Base-by-base conservation (phyloP, 2,329 filamentous ascomycete genomes). In the Aspergillus uvarum region DNA sequence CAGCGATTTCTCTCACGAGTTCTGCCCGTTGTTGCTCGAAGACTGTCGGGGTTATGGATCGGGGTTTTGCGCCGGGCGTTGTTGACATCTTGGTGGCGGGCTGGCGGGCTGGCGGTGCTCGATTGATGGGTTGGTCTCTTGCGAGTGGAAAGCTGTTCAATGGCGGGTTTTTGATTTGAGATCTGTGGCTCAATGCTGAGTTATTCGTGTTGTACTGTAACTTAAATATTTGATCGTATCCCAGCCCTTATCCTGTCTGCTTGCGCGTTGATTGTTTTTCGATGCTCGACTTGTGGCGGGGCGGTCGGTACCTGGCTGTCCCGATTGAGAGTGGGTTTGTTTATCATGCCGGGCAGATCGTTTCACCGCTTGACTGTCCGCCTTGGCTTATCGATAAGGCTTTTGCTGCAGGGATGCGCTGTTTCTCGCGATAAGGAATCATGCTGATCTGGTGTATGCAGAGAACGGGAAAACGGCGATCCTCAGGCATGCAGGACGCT, bases 11-110 rank as follows among this genome's bases (percentile, higher is more conserved):
- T 14, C 71, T 65, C 2, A 80, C 71, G 5, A 80, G 68, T 61
- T 76, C 76, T 51, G 73, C 72, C 44, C 78, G 74, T 57, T 80
- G 77, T 57, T 78, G 72, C 63, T 79, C 74, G 60, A 80, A 80
- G 50, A 75, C 75, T 8, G 73, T 74, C 14, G 72, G 72, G 11
- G 68, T 66, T 12, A 62, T 59, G n/a, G 67, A 64, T 48, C 65
- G 51, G 24, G 60, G 44, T 47, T 60, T 65, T 29, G 62, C 44
- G 16, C 32, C 47, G 21, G 66, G 61, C 5, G 62, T 61, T 14
- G 63, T 63, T 19, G 63, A 65, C 64, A 65, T 65, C 50, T 47
- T 60, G 26, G 7, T 42, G 38, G 12, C n/a, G 6, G 38, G 38
- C 2, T 42, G 38, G 12, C n/a, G 6, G 38, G 38, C 2, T 38